Evolutionary conservation across 108 stramenopile genomes (phyloP).

Genomic region (Skeletonema potamos): DNA sequence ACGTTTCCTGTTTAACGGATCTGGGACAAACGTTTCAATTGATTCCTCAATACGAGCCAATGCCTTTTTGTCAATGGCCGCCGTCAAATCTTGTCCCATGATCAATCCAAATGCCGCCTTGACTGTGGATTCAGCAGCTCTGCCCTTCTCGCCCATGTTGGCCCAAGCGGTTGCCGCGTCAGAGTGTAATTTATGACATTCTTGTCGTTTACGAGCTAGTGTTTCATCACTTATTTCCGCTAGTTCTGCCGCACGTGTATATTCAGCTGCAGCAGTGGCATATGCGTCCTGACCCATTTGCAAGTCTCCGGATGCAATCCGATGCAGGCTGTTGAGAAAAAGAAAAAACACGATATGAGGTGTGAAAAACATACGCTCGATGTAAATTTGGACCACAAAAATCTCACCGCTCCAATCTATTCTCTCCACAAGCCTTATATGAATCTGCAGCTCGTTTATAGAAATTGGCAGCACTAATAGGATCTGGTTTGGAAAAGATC

Average conservation of each 20-base stretch:
- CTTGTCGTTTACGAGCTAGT: constrained; percentile 50
- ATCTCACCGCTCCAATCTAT: constrained; percentile 51
- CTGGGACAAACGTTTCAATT: constrained; percentile 76
- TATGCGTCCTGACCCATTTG: constrained; percentile 66
- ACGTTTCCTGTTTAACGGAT: constrained; percentile 70
- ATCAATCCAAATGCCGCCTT: constrained; percentile 64
- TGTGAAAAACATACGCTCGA: too few species aligned
- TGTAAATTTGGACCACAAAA: too few species aligned
- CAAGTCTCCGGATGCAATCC: constrained; percentile 73
- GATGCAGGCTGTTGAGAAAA: constrained; percentile 44
- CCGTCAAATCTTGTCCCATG: constrained; percentile 47
- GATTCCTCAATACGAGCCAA: constrained; percentile 69
- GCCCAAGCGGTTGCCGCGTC: constrained; percentile 73
- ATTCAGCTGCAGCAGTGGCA: constrained; percentile 78
- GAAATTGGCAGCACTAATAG: constrained; percentile 68
- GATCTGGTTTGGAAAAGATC: constrained; percentile 72
- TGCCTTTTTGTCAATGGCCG: constrained; percentile 48
- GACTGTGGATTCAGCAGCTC: constrained; percentile 56
- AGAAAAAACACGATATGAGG: too few species aligned
- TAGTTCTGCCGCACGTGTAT: constrained; percentile 76
- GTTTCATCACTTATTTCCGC: constrained; percentile 40
- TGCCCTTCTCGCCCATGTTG: constrained; percentile 67
- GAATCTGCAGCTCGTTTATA: constrained; percentile 90
- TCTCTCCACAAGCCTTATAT: constrained; percentile 70
- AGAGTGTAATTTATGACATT: constrained; percentile 57